Conservation (phyloP, 164 flowering plant species). For the Piper betle region DNA sequence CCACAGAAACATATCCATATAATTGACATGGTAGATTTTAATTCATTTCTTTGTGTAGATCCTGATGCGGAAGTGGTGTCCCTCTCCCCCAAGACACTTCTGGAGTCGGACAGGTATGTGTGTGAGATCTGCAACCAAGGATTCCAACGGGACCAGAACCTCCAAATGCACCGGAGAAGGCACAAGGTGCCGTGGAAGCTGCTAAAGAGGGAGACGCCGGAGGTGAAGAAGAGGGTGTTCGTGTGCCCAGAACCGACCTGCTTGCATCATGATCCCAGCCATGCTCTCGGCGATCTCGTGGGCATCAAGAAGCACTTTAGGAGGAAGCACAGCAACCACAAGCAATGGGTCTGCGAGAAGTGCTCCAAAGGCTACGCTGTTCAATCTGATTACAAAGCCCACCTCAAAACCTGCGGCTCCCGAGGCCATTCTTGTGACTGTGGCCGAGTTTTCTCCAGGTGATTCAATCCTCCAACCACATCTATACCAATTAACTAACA, state of each 20-base stretch:
- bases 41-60: constrained; percentile 52
- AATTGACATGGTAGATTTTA: too few species aligned
- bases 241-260: constrained; percentile 96
- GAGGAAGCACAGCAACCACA: constrained; percentile 77
- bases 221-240: constrained; percentile 68
- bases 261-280: constrained; percentile 90
- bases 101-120: constrained; percentile 90
- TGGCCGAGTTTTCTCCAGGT: constrained; percentile 97
- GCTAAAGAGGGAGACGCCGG: constrained; percentile 71
- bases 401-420: constrained; percentile 95
- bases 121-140: constrained; percentile 99
- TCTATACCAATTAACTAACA: too few species aligned
- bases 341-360: constrained; percentile 88
- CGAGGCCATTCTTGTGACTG: constrained; percentile 97
- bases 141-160: constrained; percentile 89
- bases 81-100: constrained; percentile 73
- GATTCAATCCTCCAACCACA: not conserved
- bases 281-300: constrained; percentile 91
- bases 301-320: constrained; percentile 94
- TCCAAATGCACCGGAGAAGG: constrained; percentile 90
- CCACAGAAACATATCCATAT: too few species aligned
- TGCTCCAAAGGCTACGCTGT: constrained; percentile 95
- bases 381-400: constrained; percentile 95
- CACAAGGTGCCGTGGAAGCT: constrained; percentile 99
- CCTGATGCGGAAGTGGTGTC: constrained; percentile 98